Percentiles rank a stretch among this genome's conserved stretches.
These are phyloP conservation scores for Stellera chamaejasme DNA, from an alignment of 345 rosid species.

Conservation along the genomic window DNA sequence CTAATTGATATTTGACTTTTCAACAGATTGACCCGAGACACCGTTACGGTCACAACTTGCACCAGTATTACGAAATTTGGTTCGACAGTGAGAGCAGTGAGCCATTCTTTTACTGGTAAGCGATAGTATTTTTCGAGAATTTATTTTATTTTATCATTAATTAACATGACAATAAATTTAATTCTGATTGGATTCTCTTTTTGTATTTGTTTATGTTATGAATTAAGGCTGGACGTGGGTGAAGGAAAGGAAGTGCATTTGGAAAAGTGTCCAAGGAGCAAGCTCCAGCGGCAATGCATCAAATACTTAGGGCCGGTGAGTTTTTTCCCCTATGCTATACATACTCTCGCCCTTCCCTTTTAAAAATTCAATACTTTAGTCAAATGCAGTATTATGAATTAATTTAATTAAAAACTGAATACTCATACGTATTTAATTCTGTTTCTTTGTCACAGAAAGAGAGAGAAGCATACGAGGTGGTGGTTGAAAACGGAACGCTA, in stretches of 20 bases:
- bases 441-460: slow-evolving; percentile 29
- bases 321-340: no score
- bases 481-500: slow-evolving; percentile 44
- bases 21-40: slow-evolving; percentile 64
- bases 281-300: slow-evolving; percentile 47
- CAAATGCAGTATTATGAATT: background rate
- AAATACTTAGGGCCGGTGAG: slow-evolving; percentile 61
- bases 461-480: slow-evolving; percentile 47
- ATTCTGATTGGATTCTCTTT: no score
- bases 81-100: slow-evolving; percentile 41
- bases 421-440: background rate
- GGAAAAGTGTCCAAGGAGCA: slow-evolving; percentile 35
- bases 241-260: slow-evolving; percentile 44
- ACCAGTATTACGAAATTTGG: slow-evolving; percentile 57
- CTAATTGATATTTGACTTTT: background rate
- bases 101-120: slow-evolving; percentile 70
- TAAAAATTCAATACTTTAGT: background rate
- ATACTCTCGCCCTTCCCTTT: no score
- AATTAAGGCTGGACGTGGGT: slow-evolving; percentile 57
- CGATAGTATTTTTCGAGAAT: background rate
- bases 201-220: no score
- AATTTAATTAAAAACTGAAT: no score
- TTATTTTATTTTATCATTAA: background rate
- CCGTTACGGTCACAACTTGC: slow-evolving; percentile 63
- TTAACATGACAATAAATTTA: no score